Evolutionary conservation across 2,329 filamentous ascomycete species (phyloP).

Genomic region (Phyllosticta paracitricarpa): DNA sequence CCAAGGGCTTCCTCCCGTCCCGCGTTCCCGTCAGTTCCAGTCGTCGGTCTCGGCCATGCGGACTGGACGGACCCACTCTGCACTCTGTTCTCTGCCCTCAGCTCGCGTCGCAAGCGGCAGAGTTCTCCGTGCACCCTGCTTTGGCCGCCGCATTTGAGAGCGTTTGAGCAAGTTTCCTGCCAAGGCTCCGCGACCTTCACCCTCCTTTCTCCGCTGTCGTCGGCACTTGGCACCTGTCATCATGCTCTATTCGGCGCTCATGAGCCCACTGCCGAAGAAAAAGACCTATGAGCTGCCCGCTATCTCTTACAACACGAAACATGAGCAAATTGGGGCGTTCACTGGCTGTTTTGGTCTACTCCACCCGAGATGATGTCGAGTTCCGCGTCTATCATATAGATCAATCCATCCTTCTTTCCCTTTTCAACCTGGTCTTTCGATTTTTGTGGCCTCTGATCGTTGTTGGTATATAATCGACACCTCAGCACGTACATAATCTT

Average conservation of each 20-base stretch:
- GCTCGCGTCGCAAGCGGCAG: neutral
- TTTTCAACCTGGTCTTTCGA: neutral
- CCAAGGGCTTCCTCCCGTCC: too few relatives aligned
- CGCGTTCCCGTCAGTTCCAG: too few relatives aligned
- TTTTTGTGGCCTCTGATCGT: neutral
- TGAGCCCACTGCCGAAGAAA: neutral
- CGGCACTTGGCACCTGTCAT: neutral
- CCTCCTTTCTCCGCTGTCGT: neutral
- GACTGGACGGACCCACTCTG: neutral
- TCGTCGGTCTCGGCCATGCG: too few relatives aligned
- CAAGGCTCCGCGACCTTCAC: neutral
- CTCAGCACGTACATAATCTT: neutral
- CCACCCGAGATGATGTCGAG: neutral
- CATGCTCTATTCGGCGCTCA: neutral
- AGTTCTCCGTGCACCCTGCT: neutral
- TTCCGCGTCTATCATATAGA: neutral
- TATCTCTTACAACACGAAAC: neutral
- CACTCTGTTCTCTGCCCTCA: neutral
- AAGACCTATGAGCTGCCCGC: neutral
- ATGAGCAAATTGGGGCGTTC: neutral
- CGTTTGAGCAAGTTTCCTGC: conserved; percentile 8
- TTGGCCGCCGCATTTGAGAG: neutral
- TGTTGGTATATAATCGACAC: neutral
- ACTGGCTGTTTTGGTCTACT: neutral
- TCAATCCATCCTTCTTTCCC: neutral